Conservation (phyloP, 1,284 basidiomycete genomes). For the Kalmanozyma brasiliensis region DNA sequence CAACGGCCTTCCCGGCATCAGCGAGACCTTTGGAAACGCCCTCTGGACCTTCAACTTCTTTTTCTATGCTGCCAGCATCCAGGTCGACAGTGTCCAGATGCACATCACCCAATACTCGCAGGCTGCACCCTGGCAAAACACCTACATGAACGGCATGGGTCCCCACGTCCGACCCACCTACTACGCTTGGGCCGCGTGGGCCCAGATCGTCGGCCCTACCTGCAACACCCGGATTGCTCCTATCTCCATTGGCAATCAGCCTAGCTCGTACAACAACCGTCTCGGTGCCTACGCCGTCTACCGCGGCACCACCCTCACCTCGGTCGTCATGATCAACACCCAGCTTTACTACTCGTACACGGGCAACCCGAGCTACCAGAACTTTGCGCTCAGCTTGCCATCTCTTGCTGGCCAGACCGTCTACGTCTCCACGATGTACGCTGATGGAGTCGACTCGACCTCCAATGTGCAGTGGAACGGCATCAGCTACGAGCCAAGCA, state of each 20-base stretch:
- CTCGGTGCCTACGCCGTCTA: slow-evolving; percentile 49
- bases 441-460: slow-evolving; percentile 46
- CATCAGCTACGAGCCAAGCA: slow-evolving; percentile 47
- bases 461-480: slow-evolving; percentile 54
- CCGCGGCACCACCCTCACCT: slow-evolving; percentile 25
- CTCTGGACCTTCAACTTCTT: slow-evolving; percentile 62
- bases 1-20: slow-evolving; percentile 53
- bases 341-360: slow-evolving; percentile 28
- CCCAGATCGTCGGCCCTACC: slow-evolving; percentile 51
- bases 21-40: slow-evolving; percentile 54
- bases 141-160: slow-evolving; percentile 16
- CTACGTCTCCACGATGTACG: slow-evolving; percentile 44
- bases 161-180: slow-evolving; percentile 55
- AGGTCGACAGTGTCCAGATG: slow-evolving; percentile 56
- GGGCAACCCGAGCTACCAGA: slow-evolving; percentile 24
- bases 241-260: slow-evolving; percentile 30
- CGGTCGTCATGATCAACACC: slow-evolving; percentile 55
- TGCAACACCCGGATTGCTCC: slow-evolving; percentile 46
- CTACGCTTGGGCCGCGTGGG: slow-evolving; percentile 58
- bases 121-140: slow-evolving; percentile 53
- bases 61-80: slow-evolving; percentile 54
- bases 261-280: slow-evolving; percentile 39
- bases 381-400: slow-evolving; percentile 43
- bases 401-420: slow-evolving; percentile 44
- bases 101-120: slow-evolving; percentile 54